Evolutionary conservation across 2,329 filamentous ascomycete genomes (phyloP), one percentile per base, ranked within the genome.

Genomic region (Calonectria naviculata): DNA sequence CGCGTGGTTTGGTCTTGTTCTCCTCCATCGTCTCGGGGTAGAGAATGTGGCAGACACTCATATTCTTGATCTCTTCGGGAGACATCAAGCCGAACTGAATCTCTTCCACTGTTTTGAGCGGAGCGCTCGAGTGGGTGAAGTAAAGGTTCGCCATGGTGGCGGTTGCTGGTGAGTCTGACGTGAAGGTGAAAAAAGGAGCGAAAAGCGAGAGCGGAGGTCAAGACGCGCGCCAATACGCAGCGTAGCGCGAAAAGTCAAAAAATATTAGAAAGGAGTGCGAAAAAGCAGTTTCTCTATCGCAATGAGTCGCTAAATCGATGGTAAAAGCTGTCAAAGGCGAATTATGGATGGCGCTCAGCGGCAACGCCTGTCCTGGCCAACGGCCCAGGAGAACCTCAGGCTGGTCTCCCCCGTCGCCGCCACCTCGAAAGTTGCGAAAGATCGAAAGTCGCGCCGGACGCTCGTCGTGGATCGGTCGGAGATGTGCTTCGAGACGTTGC

Each of bases 21-120:
- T 99, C 97, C 82, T 99, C 97, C 97, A 99, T 98, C 31, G 97
- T 98, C 88, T 99, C 97, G n/a, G 97, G 95, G 82, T 98, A 98
- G 83, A 97, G 90, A 83, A 99, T 96, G 83, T 98, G 94, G 78
- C 93, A 94, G 74, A 98, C 96, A 85, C 95, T 98, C 95, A 98
- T 97, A 80, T 93, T 95, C 89, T 99, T 98, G 85, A 98, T 98
- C 88, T 99, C 97, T 84, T 99, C 97, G 29, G 97, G 97, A 41
- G 97, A 97, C 85, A 99, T 91, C 82, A 99, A 91, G 82, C 97
- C 97, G 83, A 99, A 99, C 89, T 99, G 97, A 80, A 99, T 98
- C 89, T 99, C 97, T 89, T 98, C 93, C 80, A 99, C 95, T 77
- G 94, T 97, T 89, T 97, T 96, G 90, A 98, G 90, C 84, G 95